A percentile compares a stretch with the other conserved stretches of the same genome.
phyloP scores from a whole-genome alignment of 2,329 filamentous ascomycete genomes.

The Periconia sp. region DNA sequence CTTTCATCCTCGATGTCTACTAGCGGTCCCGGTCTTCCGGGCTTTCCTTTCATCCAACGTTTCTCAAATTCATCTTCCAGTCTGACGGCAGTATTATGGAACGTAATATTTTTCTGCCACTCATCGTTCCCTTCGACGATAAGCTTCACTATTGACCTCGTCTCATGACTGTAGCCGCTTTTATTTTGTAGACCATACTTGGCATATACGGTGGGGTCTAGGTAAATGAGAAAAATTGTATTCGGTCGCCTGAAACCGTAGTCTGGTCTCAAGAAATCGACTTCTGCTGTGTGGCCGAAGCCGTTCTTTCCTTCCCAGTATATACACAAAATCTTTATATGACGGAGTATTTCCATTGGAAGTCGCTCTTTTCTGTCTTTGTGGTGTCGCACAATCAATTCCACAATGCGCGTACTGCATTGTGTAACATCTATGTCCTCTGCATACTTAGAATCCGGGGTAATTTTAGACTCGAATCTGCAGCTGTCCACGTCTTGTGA shows the following conservation, averaged over 20 bases:
- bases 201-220: constrained; percentile 11
- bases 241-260: constrained; percentile 5
- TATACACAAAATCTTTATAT: constrained; percentile 11
- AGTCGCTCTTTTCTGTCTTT: constrained; percentile 9
- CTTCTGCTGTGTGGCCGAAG: constrained; percentile 9
- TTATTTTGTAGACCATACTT: constrained; percentile 13
- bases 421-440: constrained; percentile 14
- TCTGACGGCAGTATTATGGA: constrained; percentile 15
- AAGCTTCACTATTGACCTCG: constrained; percentile 16
- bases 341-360: constrained; percentile 13
- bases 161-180: constrained; percentile 15
- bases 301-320: constrained; percentile 17
- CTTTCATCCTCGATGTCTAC: constrained; percentile 9
- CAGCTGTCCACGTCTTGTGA: constrained; percentile 10
- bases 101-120: constrained; percentile 12
- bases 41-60: constrained; percentile 9
- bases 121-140: constrained; percentile 11
- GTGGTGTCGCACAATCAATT: constrained; percentile 12
- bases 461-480: constrained; percentile 15
- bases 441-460: constrained; percentile 5
- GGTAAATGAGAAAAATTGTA: constrained; percentile 14
- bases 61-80: constrained; percentile 19
- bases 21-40: constrained; percentile 15
- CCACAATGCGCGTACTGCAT: constrained; percentile 13
- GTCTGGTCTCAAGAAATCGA: constrained; percentile 13